Evolutionary conservation across 106 monocot genomes (phyloP), one percentile per base, ranked within the genome.

Genomic region (Posidonia australis): DNA sequence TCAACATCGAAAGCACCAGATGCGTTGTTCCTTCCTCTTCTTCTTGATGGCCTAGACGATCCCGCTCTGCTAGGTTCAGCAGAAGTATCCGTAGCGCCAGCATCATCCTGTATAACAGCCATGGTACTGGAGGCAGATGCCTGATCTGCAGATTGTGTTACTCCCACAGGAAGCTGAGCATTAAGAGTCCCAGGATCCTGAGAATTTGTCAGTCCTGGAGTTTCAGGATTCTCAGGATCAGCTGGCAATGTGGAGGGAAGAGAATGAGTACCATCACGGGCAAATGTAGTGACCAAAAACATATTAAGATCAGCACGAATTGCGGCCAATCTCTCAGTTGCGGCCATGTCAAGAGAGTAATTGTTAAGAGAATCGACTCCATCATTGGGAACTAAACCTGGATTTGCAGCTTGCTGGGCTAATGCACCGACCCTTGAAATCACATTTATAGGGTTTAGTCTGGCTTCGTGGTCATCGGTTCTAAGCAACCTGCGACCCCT

Each of bases 91-190:
- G 68, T 21, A 36, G 45, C 26, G 51, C 51, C 73, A 11, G 61
- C 75, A 68, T 82, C 88, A 25, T 74, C 92, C 43, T 88, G 87
- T 76, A 93, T 93, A 19, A 81, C 67, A 22, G 83, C 85, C 80
- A 82, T 83, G 44, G 92, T 88, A 70, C 88, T 93, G 10, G 88
- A 88, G 51, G 80, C 78, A 46, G 89, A 89, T 14, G 77, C 79
- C 67, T 86, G 89, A 71, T 89, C 88, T 1, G 81, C 76, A 30
- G 67, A 74, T 30, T 77, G 47, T 20, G 73, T 42, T 16, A 47
- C 52, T 17, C 64, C 81, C 25, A 54, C 70, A 73, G 72, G 70
- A 24, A 17, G 43, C 64, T 67, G 72, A 63, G 20, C 46, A 7
- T 43, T 25, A 3, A 55, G 51, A 17, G 46, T 66, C n/a, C 81